These are phyloP conservation scores for Scalesia atractyloides DNA, from an alignment of 129 eudicot genomes.

Conservation along the genomic window DNA sequence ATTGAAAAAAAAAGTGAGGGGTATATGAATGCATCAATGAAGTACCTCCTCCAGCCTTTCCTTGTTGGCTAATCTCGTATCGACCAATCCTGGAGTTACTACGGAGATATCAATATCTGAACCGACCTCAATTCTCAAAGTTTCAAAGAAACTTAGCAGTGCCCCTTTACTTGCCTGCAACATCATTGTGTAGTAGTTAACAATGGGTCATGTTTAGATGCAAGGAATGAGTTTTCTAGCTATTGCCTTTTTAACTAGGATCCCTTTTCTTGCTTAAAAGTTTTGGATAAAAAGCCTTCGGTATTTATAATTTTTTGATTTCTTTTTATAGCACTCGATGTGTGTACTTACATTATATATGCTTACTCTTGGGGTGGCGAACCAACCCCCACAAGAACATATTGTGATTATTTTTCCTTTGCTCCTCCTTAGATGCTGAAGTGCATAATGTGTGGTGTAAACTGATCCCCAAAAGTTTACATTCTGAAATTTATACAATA, in stretches of 20 bases:
- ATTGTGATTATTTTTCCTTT: conserved; percentile 53
- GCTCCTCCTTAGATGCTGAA: conserved; percentile 49
- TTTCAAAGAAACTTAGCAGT: conserved; percentile 32
- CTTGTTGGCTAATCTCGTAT: conserved; percentile 12
- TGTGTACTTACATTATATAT: conserved; percentile 44
- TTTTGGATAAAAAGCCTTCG: no score
- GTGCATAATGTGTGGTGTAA: conserved; percentile 51
- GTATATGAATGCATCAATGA: neutral
- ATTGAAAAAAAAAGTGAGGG: neutral
- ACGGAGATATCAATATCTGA: conserved; percentile 24
- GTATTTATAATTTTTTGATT: no score
- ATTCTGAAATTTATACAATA: conserved; percentile 27
- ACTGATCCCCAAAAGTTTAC: conserved; percentile 70
- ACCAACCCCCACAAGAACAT: conserved; percentile 54
- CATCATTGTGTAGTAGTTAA: neutral
- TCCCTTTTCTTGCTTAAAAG: no score
- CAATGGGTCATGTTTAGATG: no score
- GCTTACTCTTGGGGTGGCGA: conserved; percentile 47
- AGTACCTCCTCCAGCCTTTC: conserved; percentile 23
- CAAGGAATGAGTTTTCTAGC: no score
- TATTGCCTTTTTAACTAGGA: no score
- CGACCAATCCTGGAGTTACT: conserved; percentile 28
- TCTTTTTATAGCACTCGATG: neutral
- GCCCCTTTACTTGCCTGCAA: conserved; percentile 37
- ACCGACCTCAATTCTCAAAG: conserved; percentile 26